These are phyloP conservation scores for Aquilaria agallochum DNA, from an alignment of 441 rosid genomes.

Conservation along the genomic window DNA sequence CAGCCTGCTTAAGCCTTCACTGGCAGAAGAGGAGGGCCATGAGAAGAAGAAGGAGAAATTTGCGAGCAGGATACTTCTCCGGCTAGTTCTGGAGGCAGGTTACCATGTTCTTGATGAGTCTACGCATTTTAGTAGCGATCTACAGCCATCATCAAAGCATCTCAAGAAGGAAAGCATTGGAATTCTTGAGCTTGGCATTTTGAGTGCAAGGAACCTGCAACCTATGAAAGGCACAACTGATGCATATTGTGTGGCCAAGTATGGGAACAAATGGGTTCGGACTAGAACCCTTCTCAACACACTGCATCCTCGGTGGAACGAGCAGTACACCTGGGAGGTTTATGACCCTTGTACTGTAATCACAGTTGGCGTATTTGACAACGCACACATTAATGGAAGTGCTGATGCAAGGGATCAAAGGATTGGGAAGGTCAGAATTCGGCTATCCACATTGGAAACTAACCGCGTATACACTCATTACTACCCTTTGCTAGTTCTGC, in stretches of 20 bases:
- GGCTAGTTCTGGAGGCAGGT: constrained; percentile 47
- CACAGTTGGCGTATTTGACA: constrained; percentile 60
- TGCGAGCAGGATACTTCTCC: constrained; percentile 59
- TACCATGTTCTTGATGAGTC: constrained; percentile 75
- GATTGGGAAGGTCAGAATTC: constrained; percentile 66
- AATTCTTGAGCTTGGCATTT: constrained; percentile 61
- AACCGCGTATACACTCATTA: constrained; percentile 58
- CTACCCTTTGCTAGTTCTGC: constrained; percentile 61
- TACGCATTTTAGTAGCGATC: constrained; percentile 66
- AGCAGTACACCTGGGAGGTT: constrained; percentile 74
- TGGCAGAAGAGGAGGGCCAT: constrained; percentile 28
- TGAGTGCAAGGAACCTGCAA: constrained; percentile 51
- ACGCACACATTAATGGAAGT: constrained; percentile 51
- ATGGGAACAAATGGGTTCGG: constrained; percentile 72
- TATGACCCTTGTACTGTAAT: constrained; percentile 64
- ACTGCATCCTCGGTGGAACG: constrained; percentile 57
- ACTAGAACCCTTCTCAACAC: constrained; percentile 62
- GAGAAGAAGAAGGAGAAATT: constrained; percentile 68
- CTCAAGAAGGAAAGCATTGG: constrained; percentile 50
- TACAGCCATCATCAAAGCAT: constrained; percentile 56
- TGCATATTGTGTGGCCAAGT: constrained; percentile 68
- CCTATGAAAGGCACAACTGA: constrained; percentile 62
- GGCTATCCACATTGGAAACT: constrained; percentile 58
- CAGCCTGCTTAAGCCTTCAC: constrained; percentile 35
- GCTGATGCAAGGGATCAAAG: constrained; percentile 54